phyloP scores from a whole-genome alignment of 1,284 basidiomycete genomes.

The Heterobasidion occidentale region DNA sequence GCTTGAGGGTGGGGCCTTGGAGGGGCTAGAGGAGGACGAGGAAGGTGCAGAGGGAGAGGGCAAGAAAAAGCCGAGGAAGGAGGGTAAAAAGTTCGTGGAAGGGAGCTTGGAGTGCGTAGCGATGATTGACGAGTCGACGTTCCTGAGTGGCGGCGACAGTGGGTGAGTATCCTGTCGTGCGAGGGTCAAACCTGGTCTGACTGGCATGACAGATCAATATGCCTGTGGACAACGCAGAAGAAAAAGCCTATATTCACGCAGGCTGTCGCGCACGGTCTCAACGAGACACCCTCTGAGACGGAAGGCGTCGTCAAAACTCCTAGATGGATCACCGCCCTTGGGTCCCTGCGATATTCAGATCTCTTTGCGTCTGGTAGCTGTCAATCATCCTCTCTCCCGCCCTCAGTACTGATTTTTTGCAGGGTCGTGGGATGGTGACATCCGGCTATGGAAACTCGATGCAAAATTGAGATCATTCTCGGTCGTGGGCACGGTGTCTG shows the following conservation, averaged over 20 bases:
- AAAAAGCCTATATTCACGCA: constrained; percentile 93
- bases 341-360: constrained; percentile 82
- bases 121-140: constrained; percentile 92
- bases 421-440: constrained; percentile 90
- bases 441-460: constrained; percentile 88
- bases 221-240: constrained; percentile 88
- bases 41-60: constrained; percentile 23
- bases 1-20: constrained; percentile 69
- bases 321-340: constrained; percentile 87
- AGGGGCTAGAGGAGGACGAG: constrained; percentile 29
- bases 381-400: constrained; percentile 5
- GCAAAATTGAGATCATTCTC: constrained; percentile 70
- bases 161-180: constrained; percentile 49
- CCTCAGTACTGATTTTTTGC: constrained; percentile 2
- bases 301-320: constrained; percentile 74
- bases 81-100: constrained; percentile 61
- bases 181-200: constrained; percentile 10
- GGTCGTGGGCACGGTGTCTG: constrained; percentile 54
- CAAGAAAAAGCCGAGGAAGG: constrained; percentile 28
- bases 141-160: constrained; percentile 92
- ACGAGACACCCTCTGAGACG: constrained; percentile 59
- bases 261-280: constrained; percentile 81
- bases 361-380: constrained; percentile 79
- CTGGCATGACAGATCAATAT: constrained; percentile 59
- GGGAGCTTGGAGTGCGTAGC: constrained; percentile 89